Evolutionary conservation across 345 rosid genomes (phyloP).

Genomic region (Syzygium jambos): DNA sequence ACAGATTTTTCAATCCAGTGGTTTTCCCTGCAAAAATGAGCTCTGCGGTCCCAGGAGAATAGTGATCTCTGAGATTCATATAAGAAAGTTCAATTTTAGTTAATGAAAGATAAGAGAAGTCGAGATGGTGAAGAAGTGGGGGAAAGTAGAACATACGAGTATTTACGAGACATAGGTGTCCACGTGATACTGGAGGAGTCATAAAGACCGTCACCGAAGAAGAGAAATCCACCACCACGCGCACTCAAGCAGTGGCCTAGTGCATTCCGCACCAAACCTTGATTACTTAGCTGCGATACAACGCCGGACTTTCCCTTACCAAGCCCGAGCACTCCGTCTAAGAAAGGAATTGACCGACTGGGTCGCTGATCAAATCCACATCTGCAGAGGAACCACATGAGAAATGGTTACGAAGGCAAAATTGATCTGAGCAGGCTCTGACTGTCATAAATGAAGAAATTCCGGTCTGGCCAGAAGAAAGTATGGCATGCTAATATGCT

Average conservation of each 20-base stretch:
- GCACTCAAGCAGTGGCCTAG: slow-evolving; percentile 84
- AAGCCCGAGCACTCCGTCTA: slow-evolving; percentile 92
- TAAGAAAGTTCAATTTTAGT: neutral
- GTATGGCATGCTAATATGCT: neutral
- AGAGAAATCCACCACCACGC: slow-evolving; percentile 77
- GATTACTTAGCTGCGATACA: slow-evolving; percentile 62
- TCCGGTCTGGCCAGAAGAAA: neutral
- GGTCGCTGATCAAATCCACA: slow-evolving; percentile 79
- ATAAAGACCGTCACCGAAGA: slow-evolving; percentile 72
- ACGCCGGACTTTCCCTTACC: slow-evolving; percentile 85
- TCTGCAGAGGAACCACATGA: slow-evolving; percentile 16
- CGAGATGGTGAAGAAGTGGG: neutral
- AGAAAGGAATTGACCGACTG: slow-evolving; percentile 47
- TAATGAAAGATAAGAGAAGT: neutral
- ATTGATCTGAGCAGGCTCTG: neutral
- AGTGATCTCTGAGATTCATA: slow-evolving; percentile 42
- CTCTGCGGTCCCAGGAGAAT: slow-evolving; percentile 75
- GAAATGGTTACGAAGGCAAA: neutral
- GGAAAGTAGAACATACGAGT: slow-evolving; percentile 20
- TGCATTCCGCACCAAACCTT: slow-evolving; percentile 57
- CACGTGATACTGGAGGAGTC: slow-evolving; percentile 57
- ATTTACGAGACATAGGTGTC: slow-evolving; percentile 66
- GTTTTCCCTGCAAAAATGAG: slow-evolving; percentile 51
- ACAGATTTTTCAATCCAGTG: slow-evolving; percentile 51
- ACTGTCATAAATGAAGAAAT: neutral